A percentile compares a stretch with the other conserved stretches of the same genome.
phyloP scores from a whole-genome alignment of 805 yeast species.

The Myxozyma sirexii region DNA sequence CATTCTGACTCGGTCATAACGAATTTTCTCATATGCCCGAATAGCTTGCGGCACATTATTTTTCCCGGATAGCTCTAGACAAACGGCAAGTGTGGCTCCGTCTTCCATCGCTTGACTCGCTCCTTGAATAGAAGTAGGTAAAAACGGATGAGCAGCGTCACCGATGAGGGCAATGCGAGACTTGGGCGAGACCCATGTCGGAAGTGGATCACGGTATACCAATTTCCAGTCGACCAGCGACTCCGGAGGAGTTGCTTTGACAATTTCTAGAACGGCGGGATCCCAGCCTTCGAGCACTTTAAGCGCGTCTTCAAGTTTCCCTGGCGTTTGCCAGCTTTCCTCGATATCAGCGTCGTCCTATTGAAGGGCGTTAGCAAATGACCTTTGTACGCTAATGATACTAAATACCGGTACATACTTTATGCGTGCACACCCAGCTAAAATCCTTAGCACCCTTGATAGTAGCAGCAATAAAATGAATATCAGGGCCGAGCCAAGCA shows the following conservation, averaged over 20 bases:
- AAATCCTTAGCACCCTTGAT: slow-evolving; percentile 3
- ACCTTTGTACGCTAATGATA: too few species aligned
- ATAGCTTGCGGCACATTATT: background rate
- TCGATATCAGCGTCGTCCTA: slow-evolving; percentile 9
- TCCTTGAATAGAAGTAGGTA: slow-evolving; percentile 8
- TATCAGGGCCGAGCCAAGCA: slow-evolving; percentile 5
- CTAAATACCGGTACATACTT: background rate
- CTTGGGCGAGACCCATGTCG: slow-evolving; percentile 60
- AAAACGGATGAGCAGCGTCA: slow-evolving; percentile 4
- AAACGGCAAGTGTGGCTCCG: slow-evolving; percentile 1
- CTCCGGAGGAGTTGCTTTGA: slow-evolving; percentile 2
- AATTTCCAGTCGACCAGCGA: slow-evolving; percentile 46
- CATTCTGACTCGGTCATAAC: background rate
- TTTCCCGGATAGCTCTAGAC: slow-evolving; percentile 1
- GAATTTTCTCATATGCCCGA: slow-evolving; percentile 1
- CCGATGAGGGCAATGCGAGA: slow-evolving; percentile 4
- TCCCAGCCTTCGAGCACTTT: slow-evolving; percentile 11
- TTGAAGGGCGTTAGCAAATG: background rate
- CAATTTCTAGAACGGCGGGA: background rate
- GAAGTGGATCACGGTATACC: slow-evolving; percentile 70
- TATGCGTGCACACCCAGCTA: slow-evolving; percentile 11
- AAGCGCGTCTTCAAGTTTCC: slow-evolving; percentile 1
- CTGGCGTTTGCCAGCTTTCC: slow-evolving; percentile 11
- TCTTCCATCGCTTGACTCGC: slow-evolving; percentile 12
- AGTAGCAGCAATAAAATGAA: slow-evolving; percentile 1